phyloP scores from a whole-genome alignment of 306 rosid species.

The Glycine latifolia region DNA sequence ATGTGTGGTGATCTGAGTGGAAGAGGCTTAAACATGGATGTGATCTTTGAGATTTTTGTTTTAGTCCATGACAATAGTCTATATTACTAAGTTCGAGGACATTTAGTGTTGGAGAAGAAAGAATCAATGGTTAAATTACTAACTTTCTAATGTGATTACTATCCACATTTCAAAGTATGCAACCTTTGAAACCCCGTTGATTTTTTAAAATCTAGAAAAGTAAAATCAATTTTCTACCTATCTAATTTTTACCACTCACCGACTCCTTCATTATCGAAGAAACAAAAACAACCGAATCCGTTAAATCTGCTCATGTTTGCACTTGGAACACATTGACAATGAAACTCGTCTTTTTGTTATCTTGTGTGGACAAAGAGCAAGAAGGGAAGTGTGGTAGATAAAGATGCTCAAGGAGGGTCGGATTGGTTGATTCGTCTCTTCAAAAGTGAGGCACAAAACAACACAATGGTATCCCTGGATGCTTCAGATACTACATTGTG shows the following conservation, averaged over 20 bases:
- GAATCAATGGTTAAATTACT: too few relatives aligned
- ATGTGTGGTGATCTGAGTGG: neutral
- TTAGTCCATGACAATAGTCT: neutral
- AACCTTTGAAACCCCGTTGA: too few relatives aligned
- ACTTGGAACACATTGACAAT: neutral
- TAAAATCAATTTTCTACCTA: too few relatives aligned
- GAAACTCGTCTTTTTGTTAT: neutral
- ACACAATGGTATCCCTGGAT: neutral
- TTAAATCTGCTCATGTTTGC: neutral
- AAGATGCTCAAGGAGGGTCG: neutral
- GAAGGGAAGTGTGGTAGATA: neutral
- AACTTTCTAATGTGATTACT: too few relatives aligned
- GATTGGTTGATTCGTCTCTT: neutral
- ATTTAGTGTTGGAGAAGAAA: neutral
- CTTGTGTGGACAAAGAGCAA: neutral
- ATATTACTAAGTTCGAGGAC: neutral
- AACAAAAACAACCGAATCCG: neutral
- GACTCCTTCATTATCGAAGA: neutral
- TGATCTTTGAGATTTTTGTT: neutral
- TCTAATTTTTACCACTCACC: neutral
- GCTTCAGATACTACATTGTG: slow-evolving; percentile 19
- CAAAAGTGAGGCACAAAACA: neutral
- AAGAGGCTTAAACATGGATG: neutral
- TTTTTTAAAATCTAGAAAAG: too few relatives aligned
- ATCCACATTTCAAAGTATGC: too few relatives aligned